Conservation (phyloP, 2,329 filamentous ascomycete species). For the Zalaria obscura region DNA sequence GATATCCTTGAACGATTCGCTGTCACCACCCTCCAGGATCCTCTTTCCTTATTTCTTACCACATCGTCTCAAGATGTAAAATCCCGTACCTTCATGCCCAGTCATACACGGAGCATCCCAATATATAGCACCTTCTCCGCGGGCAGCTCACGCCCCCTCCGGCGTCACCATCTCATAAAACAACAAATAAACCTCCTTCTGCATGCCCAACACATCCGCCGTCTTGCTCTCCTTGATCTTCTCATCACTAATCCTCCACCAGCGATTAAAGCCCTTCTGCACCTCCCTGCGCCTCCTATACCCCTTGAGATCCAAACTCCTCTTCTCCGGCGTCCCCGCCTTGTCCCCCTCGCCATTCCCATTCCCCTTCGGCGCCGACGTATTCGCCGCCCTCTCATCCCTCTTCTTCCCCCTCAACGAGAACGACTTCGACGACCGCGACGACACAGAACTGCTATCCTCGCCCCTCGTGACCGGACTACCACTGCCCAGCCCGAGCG, state of each 20-base stretch:
- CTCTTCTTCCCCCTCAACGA: background rate
- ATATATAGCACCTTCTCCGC: too few species aligned
- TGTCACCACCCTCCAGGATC: too few species aligned
- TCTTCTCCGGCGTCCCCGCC: background rate
- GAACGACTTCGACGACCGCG: background rate
- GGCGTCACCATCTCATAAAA: conserved; percentile 73
- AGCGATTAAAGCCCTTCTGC: conserved; percentile 54
- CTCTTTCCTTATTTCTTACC: too few species aligned
- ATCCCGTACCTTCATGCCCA: too few species aligned
- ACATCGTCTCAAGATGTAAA: too few species aligned
- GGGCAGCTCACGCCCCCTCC: background rate
- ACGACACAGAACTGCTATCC: background rate
- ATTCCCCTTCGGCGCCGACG: background rate
- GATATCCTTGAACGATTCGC: too few species aligned
- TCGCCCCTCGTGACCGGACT: background rate
- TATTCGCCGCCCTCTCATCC: background rate
- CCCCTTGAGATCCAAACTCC: background rate
- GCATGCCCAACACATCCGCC: conserved; percentile 79
- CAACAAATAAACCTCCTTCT: conserved; percentile 86
- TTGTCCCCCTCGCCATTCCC: background rate
- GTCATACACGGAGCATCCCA: too few species aligned
- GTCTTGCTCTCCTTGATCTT: conserved; percentile 93
- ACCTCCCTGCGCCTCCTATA: conserved; percentile 5
- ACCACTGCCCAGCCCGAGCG: background rate
- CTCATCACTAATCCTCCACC: conserved; percentile 98